phyloP scores from a whole-genome alignment of 2,329 filamentous ascomycete genomes.

The Mariannaea sp. region DNA sequence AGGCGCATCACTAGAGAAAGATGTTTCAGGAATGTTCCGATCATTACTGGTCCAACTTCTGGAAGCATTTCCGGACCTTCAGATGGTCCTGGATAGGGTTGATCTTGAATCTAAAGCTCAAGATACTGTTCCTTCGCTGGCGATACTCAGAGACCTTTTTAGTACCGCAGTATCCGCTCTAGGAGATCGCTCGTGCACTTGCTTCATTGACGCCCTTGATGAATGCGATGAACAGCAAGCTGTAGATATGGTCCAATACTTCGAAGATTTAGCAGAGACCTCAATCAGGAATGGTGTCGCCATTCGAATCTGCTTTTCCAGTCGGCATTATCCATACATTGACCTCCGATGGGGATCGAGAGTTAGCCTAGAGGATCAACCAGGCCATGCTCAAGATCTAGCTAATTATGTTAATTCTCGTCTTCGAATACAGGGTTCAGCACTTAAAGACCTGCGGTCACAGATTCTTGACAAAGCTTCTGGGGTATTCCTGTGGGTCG shows the following conservation, averaged over 20 bases:
- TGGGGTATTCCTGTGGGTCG: conserved; percentile 52
- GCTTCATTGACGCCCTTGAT: conserved; percentile 52
- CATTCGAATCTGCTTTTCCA: conserved; percentile 51
- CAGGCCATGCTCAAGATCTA: conserved; percentile 33
- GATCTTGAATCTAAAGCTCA: accelerated
- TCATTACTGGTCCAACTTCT: not conserved
- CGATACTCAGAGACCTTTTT: conserved; percentile 22
- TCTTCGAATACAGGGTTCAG: conserved; percentile 29
- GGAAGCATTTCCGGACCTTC: not conserved
- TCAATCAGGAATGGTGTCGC: conserved; percentile 11
- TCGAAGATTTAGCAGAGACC: conserved; percentile 44
- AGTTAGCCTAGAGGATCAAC: conserved; percentile 35
- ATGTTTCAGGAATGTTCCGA: conserved; percentile 1
- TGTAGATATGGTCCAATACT: conserved; percentile 47
- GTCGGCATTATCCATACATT: conserved; percentile 54
- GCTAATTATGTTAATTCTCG: conserved; percentile 37
- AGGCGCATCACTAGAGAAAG: not conserved
- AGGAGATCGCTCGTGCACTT: accelerated
- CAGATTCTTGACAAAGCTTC: conserved; percentile 42
- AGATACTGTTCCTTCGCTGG: not conserved
- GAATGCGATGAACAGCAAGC: conserved; percentile 52
- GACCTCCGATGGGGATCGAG: conserved; percentile 34
- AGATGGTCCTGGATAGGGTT: conserved; percentile 30
- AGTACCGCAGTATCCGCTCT: conserved; percentile 23
- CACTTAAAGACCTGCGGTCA: not conserved